phyloP scores from a whole-genome alignment of 2,329 filamentous ascomycete species.

The Pseudogymnoascus sp. region DNA sequence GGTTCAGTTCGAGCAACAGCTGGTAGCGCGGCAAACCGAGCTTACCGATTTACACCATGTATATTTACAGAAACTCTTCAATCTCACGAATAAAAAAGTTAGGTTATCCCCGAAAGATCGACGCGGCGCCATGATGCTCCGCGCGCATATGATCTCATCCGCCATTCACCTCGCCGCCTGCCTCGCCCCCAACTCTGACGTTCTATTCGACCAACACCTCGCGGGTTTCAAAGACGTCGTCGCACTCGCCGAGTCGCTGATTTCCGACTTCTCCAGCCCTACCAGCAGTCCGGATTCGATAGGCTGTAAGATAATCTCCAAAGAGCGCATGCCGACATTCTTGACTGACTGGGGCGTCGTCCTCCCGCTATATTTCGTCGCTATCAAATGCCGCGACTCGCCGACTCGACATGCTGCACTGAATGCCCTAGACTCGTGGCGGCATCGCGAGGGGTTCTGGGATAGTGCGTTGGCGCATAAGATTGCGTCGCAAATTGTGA shows the following conservation, averaged over 20 bases:
- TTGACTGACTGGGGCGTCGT: not conserved
- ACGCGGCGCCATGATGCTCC: not conserved
- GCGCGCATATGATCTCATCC: not conserved
- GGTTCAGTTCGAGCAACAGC: not conserved
- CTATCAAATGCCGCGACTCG: slow-evolving; percentile 3
- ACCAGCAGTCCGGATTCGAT: not conserved
- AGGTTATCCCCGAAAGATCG: not conserved
- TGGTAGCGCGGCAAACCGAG: not conserved
- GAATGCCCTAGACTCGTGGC: not conserved
- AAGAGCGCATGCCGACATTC: slow-evolving; percentile 7
- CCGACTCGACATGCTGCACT: not conserved
- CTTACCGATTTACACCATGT: not conserved
- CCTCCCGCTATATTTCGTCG: slow-evolving; percentile 1
- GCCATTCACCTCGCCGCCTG: not conserved
- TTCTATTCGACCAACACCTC: not conserved
- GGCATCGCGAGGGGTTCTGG: slow-evolving; percentile 5
- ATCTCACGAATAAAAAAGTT: not conserved
- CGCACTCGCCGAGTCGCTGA: not conserved
- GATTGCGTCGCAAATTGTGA: not conserved
- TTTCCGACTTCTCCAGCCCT: not conserved
- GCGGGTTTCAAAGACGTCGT: not conserved
- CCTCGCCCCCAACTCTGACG: not conserved
- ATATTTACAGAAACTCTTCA: not conserved
- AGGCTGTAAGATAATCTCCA: not conserved
- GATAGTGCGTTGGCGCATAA: slow-evolving; percentile 2